Percentiles rank a stretch among this genome's conserved stretches.
Evolutionary conservation across 495 filamentous ascomycete genomes (phyloP).

Genomic region (Xylaria castorea): DNA sequence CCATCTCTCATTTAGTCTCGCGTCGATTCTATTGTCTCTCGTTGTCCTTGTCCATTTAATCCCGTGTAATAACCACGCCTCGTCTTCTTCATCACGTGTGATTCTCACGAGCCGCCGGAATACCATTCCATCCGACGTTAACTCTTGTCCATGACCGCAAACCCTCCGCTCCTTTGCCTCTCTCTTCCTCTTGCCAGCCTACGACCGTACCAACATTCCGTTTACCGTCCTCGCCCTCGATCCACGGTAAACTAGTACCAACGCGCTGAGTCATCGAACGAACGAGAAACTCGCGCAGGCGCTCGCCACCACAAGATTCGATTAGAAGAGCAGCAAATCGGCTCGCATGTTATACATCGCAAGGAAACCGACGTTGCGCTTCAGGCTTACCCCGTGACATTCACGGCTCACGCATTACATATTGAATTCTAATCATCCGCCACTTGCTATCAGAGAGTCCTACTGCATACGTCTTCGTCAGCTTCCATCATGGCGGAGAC

Average conservation of each 20-base stretch:
- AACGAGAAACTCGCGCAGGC: neutral
- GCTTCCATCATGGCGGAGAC: constrained; percentile 34
- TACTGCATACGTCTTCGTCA: constrained; percentile 4
- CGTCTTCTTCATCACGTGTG: neutral
- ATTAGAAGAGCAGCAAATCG: neutral
- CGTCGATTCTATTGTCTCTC: neutral
- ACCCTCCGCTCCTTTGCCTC: neutral
- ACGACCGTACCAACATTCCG: neutral
- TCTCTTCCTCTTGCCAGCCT: neutral
- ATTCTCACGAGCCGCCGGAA: neutral
- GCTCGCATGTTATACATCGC: constrained; percentile 16
- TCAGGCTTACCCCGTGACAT: constrained; percentile 19
- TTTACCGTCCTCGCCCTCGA: neutral
- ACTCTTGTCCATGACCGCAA: constrained; percentile 4
- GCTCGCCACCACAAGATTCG: neutral
- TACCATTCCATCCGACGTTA: neutral
- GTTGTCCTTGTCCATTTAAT: neutral
- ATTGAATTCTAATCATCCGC: constrained; percentile 5
- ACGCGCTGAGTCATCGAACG: constrained; percentile 5
- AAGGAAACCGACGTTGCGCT: constrained; percentile 7
- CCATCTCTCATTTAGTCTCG: neutral
- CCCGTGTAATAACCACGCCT: neutral
- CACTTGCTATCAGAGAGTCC: neutral
- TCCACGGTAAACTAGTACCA: neutral
- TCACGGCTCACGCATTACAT: neutral